Evolutionary conservation across 208 protist species (phyloP).

Genomic region (Crithidia fasciculata): DNA sequence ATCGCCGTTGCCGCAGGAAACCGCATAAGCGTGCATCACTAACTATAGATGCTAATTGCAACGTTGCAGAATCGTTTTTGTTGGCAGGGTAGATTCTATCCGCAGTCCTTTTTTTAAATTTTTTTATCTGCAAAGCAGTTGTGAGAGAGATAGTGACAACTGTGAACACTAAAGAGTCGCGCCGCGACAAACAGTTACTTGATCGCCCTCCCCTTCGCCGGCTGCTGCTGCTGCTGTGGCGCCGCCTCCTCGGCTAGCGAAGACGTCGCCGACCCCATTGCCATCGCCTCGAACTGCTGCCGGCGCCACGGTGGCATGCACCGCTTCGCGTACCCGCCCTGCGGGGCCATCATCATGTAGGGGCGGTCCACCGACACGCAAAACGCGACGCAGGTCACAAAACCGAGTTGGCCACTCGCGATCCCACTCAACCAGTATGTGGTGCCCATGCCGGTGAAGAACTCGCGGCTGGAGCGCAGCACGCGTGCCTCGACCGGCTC

Average conservation of each 20-base stretch:
- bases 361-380: constrained; percentile 70
- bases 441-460: constrained; percentile 86
- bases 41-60: too few relatives aligned
- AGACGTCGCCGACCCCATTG: constrained; percentile 24
- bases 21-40: too few relatives aligned
- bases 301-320: constrained; percentile 87
- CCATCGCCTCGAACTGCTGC: constrained; percentile 61
- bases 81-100: too few relatives aligned
- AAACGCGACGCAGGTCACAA: constrained; percentile 70
- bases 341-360: constrained; percentile 87
- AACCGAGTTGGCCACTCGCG: constrained; percentile 68
- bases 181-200: background rate
- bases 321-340: constrained; percentile 65
- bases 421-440: constrained; percentile 84
- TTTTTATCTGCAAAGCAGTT: too few relatives aligned
- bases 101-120: too few relatives aligned
- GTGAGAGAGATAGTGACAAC: too few relatives aligned
- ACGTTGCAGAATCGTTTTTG: too few relatives aligned
- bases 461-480: constrained; percentile 58
- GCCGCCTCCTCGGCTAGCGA: background rate
- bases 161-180: too few relatives aligned
- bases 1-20: too few relatives aligned
- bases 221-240: background rate
- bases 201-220: constrained; percentile 2
- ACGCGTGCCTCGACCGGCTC: constrained; percentile 78